These are phyloP conservation scores for Cunninghamia lanceolata DNA, from an alignment of 75 land plant genomes.

Conservation along the genomic window DNA sequence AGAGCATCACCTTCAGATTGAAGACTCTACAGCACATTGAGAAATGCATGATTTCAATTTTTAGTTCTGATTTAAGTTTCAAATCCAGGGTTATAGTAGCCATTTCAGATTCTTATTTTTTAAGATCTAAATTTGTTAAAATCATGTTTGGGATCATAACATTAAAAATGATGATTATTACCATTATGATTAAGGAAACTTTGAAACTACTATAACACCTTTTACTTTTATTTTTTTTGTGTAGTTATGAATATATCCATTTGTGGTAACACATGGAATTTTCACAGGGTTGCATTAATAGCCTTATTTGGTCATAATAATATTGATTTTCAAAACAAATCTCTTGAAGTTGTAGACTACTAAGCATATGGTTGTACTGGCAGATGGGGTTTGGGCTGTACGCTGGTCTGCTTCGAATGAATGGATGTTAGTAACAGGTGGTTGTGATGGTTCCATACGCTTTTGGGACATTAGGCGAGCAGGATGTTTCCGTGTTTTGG, in stretches of 20 bases:
- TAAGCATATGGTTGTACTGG: constrained; percentile 6
- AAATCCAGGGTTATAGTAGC: background rate
- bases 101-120: too few relatives aligned
- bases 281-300: background rate
- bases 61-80: background rate
- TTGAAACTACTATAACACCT: background rate
- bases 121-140: too few relatives aligned
- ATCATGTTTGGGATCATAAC: too few relatives aligned
- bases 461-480: constrained; percentile 98
- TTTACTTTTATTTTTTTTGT: background rate
- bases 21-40: background rate
- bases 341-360: background rate
- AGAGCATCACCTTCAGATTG: background rate
- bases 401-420: constrained; percentile 95
- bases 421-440: constrained; percentile 87
- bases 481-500: constrained; percentile 80
- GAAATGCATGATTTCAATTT: background rate
- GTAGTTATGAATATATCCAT: background rate
- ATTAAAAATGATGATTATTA: too few relatives aligned
- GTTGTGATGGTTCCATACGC: constrained; percentile 98
- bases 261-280: background rate
- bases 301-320: background rate
- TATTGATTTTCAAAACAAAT: background rate
- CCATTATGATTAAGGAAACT: background rate
- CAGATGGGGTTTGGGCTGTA: constrained; percentile 88